Base-by-base conservation (phyloP, 352 stramenopile species). In the Pythium myriotylum region DNA sequence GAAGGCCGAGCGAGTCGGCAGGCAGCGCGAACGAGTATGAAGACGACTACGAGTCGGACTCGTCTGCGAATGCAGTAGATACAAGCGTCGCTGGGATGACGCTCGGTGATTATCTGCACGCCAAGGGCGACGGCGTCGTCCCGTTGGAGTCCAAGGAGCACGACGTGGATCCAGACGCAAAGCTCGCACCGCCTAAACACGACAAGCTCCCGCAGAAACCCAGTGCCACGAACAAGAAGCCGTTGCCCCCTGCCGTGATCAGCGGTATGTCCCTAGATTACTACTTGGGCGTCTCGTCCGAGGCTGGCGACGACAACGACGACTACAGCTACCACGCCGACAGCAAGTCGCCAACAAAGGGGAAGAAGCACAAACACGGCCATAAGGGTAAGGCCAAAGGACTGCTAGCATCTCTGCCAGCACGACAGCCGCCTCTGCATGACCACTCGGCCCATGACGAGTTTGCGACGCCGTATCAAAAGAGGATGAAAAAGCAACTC, bases 221-320 rank as follows among this genome's bases (percentile, higher is more conserved):
- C n/a, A 33, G n/a, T 23, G 48, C 29, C 14, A 51, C 32, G 2
- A 50, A 23, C 6, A 73, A 73, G 50, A 78, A 78, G 26, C 24
- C 39, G 14, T 27, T 59, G 16, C 66, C 61, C 7, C 54, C 63
- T 4, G 45, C 59, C 0, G 63, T 83, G 27, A 69, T 87, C 29
- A 82, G 62, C 24, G 77, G 79, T 37, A 87, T 89, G 77, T 86
- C 79, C 12, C 66, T 89, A 13, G 76, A 89, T 49, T 73, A 79
- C 49, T 89, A 87, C 48, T 64, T 89, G 8, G 80, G 77, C 13
- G 72, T 75, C n/a, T 64, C 70, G 2, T 47, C 49, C n/a, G 42
- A 48, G 16, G 49, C 37, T 35, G 51, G 5, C 2, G 26, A 55
- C 7, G 51, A 70, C 19, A 56, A 48, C 60, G 29, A 62, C 45